Percentiles rank a stretch among this genome's conserved stretches.
Conservation (phyloP, 805 yeast genomes). For the Candida corydali region DNA sequence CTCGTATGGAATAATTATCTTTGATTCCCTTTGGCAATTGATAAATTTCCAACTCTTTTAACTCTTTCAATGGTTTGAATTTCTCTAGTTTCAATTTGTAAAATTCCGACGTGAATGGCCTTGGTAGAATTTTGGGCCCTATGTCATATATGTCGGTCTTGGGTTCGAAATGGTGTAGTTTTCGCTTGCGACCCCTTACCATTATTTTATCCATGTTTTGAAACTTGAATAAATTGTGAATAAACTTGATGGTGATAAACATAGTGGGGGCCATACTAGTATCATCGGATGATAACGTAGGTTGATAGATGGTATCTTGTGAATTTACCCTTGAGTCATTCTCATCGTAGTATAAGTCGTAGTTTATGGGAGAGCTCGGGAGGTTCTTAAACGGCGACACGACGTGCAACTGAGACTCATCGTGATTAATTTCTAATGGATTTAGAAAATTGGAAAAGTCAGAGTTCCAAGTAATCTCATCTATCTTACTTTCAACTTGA, state of each 20-base stretch:
- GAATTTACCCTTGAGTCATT: too few relatives aligned
- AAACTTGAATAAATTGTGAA: background rate
- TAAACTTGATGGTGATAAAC: background rate
- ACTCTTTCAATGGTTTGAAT: constrained; percentile 10
- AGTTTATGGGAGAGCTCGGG: constrained; percentile 3
- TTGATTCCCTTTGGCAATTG: constrained; percentile 3
- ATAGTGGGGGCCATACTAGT: background rate
- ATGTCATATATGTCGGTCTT: constrained; percentile 3
- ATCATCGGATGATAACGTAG: too few relatives aligned
- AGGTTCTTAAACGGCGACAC: background rate
- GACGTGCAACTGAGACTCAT: background rate
- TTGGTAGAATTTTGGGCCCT: constrained; percentile 9
- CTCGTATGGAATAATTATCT: constrained; percentile 8
- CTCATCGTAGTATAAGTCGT: background rate
- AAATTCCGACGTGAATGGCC: constrained; percentile 10
- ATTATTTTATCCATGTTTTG: background rate
- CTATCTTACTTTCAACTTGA: background rate
- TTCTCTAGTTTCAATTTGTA: constrained; percentile 4
- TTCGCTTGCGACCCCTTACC: background rate
- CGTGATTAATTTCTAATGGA: constrained; percentile 5
- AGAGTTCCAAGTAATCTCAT: constrained; percentile 1
- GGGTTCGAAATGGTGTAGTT: background rate
- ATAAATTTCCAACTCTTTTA: constrained; percentile 10
- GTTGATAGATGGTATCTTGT: too few relatives aligned
- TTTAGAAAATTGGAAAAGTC: constrained; percentile 4